phyloP scores from a whole-genome alignment of 768 basidiomycete genomes.

The Trametes villosa region DNA sequence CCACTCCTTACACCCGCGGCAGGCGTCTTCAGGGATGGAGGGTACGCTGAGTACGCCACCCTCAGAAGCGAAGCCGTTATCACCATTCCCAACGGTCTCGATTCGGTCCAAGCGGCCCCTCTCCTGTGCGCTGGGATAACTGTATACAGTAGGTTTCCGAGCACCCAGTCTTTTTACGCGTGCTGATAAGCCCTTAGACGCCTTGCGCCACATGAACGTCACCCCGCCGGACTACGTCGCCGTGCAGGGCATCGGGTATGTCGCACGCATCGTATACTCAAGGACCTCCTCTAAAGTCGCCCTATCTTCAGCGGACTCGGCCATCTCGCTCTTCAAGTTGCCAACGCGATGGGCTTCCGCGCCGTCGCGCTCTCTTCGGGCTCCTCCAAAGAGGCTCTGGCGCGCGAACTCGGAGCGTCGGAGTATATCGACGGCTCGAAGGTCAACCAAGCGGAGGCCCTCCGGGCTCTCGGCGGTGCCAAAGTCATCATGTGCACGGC shows the following conservation, averaged over 20 bases:
- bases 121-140: slow-evolving; percentile 45
- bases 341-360: slow-evolving; percentile 41
- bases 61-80: slow-evolving; percentile 32
- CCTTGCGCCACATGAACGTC: slow-evolving; percentile 36
- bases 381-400: slow-evolving; percentile 37
- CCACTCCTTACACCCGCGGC: not conserved
- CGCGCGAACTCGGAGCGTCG: slow-evolving; percentile 42
- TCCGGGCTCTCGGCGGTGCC: slow-evolving; percentile 44
- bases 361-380: slow-evolving; percentile 40
- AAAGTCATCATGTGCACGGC: slow-evolving; percentile 42
- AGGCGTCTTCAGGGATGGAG: slow-evolving; percentile 35
- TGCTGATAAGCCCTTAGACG: slow-evolving; percentile 16
- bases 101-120: slow-evolving; percentile 34
- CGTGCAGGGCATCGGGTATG: slow-evolving; percentile 42
- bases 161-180: not conserved
- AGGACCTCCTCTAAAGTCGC: not conserved
- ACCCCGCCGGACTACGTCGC: slow-evolving; percentile 41
- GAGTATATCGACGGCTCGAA: slow-evolving; percentile 40
- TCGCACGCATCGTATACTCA: too few relatives aligned
- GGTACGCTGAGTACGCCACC: slow-evolving; percentile 34
- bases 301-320: slow-evolving; percentile 31
- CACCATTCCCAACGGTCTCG: slow-evolving; percentile 28
- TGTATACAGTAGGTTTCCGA: slow-evolving; percentile 35
- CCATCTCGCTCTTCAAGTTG: slow-evolving; percentile 41
- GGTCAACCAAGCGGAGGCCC: slow-evolving; percentile 34